Conservation (phyloP, 116 monocot species). For the Phalaenopsis hybrid region DNA sequence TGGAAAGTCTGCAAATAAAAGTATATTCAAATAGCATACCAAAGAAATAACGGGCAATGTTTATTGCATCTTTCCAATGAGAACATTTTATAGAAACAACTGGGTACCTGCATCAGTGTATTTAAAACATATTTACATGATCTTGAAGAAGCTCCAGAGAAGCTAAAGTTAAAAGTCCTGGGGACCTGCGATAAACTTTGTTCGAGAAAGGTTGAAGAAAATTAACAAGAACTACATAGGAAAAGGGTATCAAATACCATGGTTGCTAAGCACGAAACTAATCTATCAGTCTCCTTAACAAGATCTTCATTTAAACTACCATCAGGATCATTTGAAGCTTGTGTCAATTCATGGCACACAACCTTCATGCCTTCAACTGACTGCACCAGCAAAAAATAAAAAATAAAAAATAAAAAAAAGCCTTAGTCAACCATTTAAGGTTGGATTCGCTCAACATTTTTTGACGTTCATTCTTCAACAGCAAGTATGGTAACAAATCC, state of each 20-base stretch:
- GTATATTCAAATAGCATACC: not conserved
- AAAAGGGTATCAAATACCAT: conserved; percentile 53
- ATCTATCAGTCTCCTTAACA: conserved; percentile 77
- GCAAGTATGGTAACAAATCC: not conserved
- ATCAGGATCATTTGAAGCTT: conserved; percentile 63
- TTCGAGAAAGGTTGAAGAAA: conserved; percentile 3
- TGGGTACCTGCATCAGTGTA: conserved; percentile 91
- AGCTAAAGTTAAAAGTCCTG: conserved; percentile 82
- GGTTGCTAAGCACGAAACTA: conserved; percentile 77
- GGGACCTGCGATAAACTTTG: conserved; percentile 57
- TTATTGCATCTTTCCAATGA: not conserved
- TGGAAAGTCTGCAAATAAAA: conserved; percentile 77
- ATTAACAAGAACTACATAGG: not conserved
- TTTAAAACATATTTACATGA: conserved; percentile 99
- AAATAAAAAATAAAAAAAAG: not conserved
- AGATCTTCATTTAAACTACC: conserved; percentile 69
- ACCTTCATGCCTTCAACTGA: conserved; percentile 99
- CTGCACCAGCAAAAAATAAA: conserved; percentile 43
- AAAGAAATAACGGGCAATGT: not conserved
- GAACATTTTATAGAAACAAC: conserved; percentile 9
- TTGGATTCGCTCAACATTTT: too few relatives aligned
- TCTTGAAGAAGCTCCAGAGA: conserved; percentile 93
- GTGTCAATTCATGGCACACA: conserved; percentile 92
- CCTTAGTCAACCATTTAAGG: not conserved
- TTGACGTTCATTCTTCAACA: too few relatives aligned